Evolutionary conservation across 306 rosid species (phyloP), one percentile per base, ranked within the genome.

Genomic region (Styphnolobium japonicum): DNA sequence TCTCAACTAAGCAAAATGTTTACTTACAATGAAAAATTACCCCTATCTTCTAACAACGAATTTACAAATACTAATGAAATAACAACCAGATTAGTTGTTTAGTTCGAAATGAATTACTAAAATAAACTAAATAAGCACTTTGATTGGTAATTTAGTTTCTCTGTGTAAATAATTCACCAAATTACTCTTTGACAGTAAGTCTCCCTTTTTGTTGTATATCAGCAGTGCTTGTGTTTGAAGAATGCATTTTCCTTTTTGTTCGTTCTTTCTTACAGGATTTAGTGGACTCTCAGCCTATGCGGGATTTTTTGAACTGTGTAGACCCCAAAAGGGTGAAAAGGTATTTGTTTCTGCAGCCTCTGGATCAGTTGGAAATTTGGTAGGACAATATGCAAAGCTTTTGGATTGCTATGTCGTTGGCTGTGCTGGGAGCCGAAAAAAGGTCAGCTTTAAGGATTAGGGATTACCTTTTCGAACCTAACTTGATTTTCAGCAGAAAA

Each of bases 361-460:
- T 42, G 88, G 88, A 3, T 87, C 90, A 0, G 75, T 87, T 14
- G 93, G 90, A 25, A 72, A 62, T 82, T 81, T 87, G 70, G 91
- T 82, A 1, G 91, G 91, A 29, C 91, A 81, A 16, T 87, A 76
- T 2, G 90, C 91, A 7, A 89, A 85, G 49, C 75, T 71, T 6
- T 80, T 74, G 6, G 93, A 90, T 39, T 89, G 93, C 77, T 86
- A 85, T 37, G 91, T 85, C 58, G 90, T 89, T 55, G 93, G 91
- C 16, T 81, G 80, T 37, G 88, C 88, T 11, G 88, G 88, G 67
- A 83, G 75, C 65, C 73, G 77, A 10, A 55, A 81, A 65, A 89
- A 87, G 90, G 93, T 89, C 31, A 29, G 2, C 22, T 5, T 6
- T 1, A 4, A 21, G 12, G 12, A 45, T 23, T 33, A 16, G n/a